These are phyloP conservation scores for Cutaneotrichosporon cutaneum DNA, from an alignment of 1,284 basidiomycete species.

Conservation along the genomic window DNA sequence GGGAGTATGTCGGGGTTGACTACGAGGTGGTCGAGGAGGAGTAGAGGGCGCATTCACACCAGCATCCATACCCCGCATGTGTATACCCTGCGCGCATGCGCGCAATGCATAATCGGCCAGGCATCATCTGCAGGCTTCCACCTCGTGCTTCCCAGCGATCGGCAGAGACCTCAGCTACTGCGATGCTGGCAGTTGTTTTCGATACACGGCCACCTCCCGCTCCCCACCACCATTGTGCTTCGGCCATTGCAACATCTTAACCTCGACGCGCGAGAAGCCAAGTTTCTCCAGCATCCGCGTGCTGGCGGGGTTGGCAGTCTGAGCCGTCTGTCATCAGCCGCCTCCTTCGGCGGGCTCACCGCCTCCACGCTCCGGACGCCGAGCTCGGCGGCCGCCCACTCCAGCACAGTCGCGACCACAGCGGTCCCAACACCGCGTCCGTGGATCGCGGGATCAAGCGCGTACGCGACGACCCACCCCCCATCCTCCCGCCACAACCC, in stretches of 20 bases:
- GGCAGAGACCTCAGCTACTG: too few relatives aligned
- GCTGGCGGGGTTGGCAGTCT: neutral
- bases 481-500: neutral
- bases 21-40: constrained; percentile 51
- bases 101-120: neutral
- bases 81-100: neutral
- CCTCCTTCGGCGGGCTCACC: neutral
- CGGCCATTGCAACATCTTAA: neutral
- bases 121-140: too few relatives aligned
- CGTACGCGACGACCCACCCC: constrained; percentile 1
- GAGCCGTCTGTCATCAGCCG: neutral
- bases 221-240: neutral
- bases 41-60: neutral
- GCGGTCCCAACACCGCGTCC: neutral
- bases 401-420: neutral
- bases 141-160: too few relatives aligned
- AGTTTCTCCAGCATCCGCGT: neutral
- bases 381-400: neutral
- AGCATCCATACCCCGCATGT: neutral
- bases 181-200: neutral
- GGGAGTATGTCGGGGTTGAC: constrained; percentile 53
- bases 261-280: neutral
- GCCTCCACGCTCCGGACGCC: neutral
- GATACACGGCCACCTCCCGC: constrained; percentile 1
- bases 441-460: neutral